These are phyloP conservation scores for Mucor velutinosus DNA, from an alignment of 371 early-diverging fungal species.

Conservation along the genomic window DNA sequence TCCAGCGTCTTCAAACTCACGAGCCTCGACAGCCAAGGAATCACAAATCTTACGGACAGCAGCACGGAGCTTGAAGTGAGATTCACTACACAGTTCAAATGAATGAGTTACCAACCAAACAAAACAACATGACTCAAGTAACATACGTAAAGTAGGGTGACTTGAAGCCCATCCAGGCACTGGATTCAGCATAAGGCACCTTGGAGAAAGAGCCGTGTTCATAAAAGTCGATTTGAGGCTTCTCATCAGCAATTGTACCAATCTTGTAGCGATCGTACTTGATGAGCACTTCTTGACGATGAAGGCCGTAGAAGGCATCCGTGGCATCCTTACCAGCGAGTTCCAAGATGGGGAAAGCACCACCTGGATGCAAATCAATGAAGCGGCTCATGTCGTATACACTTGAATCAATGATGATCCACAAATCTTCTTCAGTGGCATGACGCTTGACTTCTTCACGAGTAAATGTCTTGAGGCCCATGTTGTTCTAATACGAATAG, in stretches of 20 bases:
- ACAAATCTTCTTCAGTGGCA: conserved; percentile 73
- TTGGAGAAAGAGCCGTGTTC: conserved; percentile 46
- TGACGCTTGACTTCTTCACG: conserved; percentile 80
- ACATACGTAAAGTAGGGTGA: conserved; percentile 56
- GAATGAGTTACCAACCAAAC: neutral
- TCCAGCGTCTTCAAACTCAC: conserved; percentile 44
- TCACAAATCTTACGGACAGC: conserved; percentile 44
- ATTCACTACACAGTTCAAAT: conserved; percentile 29
- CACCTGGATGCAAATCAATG: conserved; percentile 86
- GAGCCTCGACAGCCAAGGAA: conserved; percentile 43
- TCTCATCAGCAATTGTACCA: conserved; percentile 49
- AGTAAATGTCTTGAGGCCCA: conserved; percentile 45
- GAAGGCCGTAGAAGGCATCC: conserved; percentile 70
- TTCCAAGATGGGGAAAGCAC: conserved; percentile 70
- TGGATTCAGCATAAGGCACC: conserved; percentile 62
- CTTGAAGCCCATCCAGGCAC: conserved; percentile 53
- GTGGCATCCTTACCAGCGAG: conserved; percentile 76
- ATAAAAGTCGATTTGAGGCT: conserved; percentile 31
- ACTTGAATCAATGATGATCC: conserved; percentile 84
- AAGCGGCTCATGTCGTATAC: conserved; percentile 94
- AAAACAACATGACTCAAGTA: too few species aligned
- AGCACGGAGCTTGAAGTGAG: conserved; percentile 53
- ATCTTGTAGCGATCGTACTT: conserved; percentile 56
- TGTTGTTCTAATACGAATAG: neutral
- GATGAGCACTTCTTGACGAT: conserved; percentile 68